These are phyloP conservation scores for Sorghum bicolor DNA, from an alignment of 176 grass and related monocot genomes.

Conservation along the genomic window DNA sequence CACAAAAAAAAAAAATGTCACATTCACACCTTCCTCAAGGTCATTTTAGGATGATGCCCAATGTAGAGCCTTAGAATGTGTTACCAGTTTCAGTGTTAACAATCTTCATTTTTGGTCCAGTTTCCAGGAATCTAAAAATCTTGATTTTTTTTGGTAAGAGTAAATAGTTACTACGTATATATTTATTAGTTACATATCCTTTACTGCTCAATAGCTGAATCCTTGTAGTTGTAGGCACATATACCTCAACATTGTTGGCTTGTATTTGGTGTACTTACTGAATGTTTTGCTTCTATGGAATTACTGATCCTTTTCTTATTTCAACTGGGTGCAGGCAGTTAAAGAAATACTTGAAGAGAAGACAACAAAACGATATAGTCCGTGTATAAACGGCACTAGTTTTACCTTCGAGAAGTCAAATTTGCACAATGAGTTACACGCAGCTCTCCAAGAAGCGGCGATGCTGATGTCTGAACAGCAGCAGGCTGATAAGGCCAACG, in stretches of 20 bases:
- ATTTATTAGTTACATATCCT: background rate
- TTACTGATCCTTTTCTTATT: background rate
- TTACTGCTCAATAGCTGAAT: background rate
- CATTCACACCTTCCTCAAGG: background rate
- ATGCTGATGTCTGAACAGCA: constrained; percentile 20
- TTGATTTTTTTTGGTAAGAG: background rate
- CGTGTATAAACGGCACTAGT: constrained; percentile 37
- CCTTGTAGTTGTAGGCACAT: too few relatives aligned
- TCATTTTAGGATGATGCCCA: background rate
- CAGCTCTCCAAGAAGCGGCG: constrained; percentile 51
- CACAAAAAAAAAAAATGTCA: too few relatives aligned
- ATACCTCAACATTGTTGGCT: background rate
- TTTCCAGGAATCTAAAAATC: background rate
- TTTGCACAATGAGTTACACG: constrained; percentile 57
- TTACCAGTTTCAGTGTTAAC: background rate
- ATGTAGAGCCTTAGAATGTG: background rate
- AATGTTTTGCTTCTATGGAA: background rate
- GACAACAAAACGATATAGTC: constrained; percentile 20
- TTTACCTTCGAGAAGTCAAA: constrained; percentile 65
- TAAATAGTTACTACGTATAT: background rate
- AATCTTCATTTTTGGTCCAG: background rate
- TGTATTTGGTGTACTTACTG: background rate
- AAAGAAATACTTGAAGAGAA: constrained; percentile 54
- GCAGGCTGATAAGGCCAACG: constrained; percentile 11
- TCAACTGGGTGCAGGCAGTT: constrained; percentile 44